phyloP scores from a whole-genome alignment of 1,284 basidiomycete species.

The Ceratorhiza oryzae-sativae region DNA sequence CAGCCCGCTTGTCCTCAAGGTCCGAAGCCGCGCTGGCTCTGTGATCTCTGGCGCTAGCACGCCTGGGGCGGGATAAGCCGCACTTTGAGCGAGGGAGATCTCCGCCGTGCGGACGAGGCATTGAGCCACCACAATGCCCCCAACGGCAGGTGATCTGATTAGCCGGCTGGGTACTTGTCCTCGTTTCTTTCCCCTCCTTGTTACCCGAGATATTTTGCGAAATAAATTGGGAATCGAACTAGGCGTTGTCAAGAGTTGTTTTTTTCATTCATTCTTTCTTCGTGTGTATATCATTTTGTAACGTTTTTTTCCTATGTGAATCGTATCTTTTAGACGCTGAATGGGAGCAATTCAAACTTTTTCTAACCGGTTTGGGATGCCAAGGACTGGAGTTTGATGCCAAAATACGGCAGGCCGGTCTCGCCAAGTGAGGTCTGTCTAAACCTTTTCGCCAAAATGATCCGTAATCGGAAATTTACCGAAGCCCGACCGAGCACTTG shows the following conservation, averaged over 20 bases:
- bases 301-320: slow-evolving; percentile 10
- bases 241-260: neutral
- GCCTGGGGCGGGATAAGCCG: slow-evolving; percentile 74
- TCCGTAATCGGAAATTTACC: neutral
- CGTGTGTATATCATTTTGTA: slow-evolving; percentile 18
- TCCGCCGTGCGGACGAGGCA: slow-evolving; percentile 83
- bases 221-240: slow-evolving; percentile 19
- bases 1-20: slow-evolving; percentile 90
- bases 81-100: slow-evolving; percentile 83
- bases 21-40: slow-evolving; percentile 84
- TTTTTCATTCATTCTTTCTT: neutral
- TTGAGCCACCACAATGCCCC: slow-evolving; percentile 52
- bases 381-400: slow-evolving; percentile 2
- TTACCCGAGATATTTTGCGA: slow-evolving; percentile 13
- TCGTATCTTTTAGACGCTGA: neutral
- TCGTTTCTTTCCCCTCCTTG: slow-evolving; percentile 8
- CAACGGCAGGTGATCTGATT: slow-evolving; percentile 13
- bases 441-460: neutral
- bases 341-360: neutral
- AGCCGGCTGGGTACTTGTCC: neutral
- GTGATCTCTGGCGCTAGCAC: slow-evolving; percentile 88
- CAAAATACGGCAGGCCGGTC: neutral
- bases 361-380: neutral
- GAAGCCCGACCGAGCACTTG: slow-evolving; percentile 15
- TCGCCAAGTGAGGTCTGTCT: neutral